Evolutionary conservation across 805 yeast genomes (phyloP).

Genomic region (Kluyveromyces wickerhamii): DNA sequence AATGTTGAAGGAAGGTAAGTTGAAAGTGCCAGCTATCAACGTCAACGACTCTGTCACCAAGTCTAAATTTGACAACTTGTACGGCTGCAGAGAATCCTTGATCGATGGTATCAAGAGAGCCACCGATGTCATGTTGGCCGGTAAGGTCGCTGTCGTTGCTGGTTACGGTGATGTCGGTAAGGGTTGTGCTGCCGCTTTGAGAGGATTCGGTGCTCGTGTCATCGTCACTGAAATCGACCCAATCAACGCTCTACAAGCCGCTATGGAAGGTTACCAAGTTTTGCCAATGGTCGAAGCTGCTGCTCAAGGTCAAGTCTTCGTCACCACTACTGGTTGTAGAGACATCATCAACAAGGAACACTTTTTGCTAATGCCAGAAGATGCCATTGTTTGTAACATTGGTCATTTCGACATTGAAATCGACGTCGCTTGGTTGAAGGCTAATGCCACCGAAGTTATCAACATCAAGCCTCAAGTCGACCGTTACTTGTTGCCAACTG

Average conservation of each 20-base stretch:
- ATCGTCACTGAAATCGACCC: constrained; percentile 97
- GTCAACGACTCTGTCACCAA: constrained; percentile 98
- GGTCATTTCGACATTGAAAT: constrained; percentile 99
- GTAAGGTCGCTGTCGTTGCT: constrained; percentile 97
- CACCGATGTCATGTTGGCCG: constrained; percentile 99
- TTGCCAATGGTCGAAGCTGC: constrained; percentile 93
- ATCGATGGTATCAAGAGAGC: constrained; percentile 99
- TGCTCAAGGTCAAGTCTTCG: constrained; percentile 89
- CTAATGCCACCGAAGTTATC: constrained; percentile 84
- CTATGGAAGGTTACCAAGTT: constrained; percentile 98
- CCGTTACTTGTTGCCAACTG: constrained; percentile 83
- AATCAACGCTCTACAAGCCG: constrained; percentile 98
- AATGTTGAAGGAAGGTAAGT: constrained; percentile 78
- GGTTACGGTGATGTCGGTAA: constrained; percentile 99
- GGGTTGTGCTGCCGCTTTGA: constrained; percentile 98
- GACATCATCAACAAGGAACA: constrained; percentile 89
- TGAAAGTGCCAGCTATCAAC: constrained; percentile 98
- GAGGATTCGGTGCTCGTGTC: constrained; percentile 99
- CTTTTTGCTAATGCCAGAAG: constrained; percentile 93
- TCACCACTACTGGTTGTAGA: constrained; percentile 99
- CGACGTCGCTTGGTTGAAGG: constrained; percentile 98
- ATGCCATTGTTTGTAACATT: constrained; percentile 98
- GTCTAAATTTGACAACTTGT: constrained; percentile 98
- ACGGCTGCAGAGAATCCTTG: constrained; percentile 99
- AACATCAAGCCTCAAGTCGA: constrained; percentile 99